phyloP scores from a whole-genome alignment of 2,329 filamentous ascomycete genomes.

The Diaporthe nobilis region DNA sequence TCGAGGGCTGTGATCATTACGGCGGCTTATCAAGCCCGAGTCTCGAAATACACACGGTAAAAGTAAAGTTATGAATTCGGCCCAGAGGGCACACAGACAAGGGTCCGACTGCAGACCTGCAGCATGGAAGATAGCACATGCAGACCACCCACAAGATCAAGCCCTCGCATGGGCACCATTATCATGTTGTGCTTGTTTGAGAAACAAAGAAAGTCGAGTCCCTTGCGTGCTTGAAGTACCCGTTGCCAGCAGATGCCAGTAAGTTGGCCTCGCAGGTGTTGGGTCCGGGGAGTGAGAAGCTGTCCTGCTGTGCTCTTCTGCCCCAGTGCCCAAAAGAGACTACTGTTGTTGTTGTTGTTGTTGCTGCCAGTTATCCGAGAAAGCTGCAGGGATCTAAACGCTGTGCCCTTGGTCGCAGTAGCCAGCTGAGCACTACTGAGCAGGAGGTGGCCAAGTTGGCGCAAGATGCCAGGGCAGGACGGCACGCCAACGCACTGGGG shows the following conservation, averaged over 20 bases:
- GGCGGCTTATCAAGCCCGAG: constrained; percentile 20
- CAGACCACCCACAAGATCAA: not conserved
- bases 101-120: constrained; percentile 4
- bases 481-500: constrained; percentile 13
- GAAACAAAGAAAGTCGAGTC: constrained; percentile 24
- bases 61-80: constrained; percentile 18
- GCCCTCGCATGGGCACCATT: not conserved
- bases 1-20: constrained; percentile 23
- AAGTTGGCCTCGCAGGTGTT: not conserved
- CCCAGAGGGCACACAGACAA: constrained; percentile 5
- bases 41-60: constrained; percentile 21
- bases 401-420: not conserved
- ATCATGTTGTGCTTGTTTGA: not conserved
- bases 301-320: not conserved
- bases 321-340: not conserved
- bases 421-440: not conserved
- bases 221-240: not conserved
- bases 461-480: constrained; percentile 8
- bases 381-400: constrained; percentile 20
- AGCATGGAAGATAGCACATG: not conserved
- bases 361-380: constrained; percentile 20
- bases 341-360: not conserved
- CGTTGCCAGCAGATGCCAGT: constrained; percentile 3
- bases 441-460: not conserved
- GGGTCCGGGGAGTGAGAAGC: not conserved